Base-by-base conservation (phyloP, 2,329 filamentous ascomycete genomes). In the Fusarium neocosmosporiellum region DNA sequence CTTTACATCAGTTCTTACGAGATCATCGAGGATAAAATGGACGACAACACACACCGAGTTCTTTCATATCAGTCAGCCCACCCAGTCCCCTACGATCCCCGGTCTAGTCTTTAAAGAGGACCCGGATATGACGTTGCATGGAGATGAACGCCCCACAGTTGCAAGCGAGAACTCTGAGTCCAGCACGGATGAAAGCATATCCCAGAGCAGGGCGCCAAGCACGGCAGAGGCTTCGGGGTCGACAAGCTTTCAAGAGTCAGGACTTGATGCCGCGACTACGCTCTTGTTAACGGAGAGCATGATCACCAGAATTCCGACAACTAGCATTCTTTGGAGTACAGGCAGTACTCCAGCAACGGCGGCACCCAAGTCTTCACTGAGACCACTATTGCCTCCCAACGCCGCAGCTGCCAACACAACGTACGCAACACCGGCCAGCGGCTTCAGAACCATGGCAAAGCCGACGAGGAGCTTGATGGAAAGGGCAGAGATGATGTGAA, bases 371-470 rank as follows among this genome's bases (percentile, higher is more conserved):
- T 43, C 60, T 48, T 48, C 33, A 1, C 18, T 65, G 29, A 39
- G 62, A 27, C 59, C 46, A 22, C 24, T 59, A 20, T 48, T 62
- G 3, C 29, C 63, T 18, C 61, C 54, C 20, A 58, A 57, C 16
- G 53, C 66, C 16, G 36, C 22, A 3, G 10, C 29, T 22, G 41
- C 41, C 20, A 75, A 69, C 11, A 39, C 53, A 10, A 68, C 71
- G 18, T 64, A 60, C 43, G 24, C 58, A 14, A 46, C 71, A 11
- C 31, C 60, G 22, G 61, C 58, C 33, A 78, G 67, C 31, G 73
- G 76, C 7, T 80, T 80, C 66, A 70, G 46, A 43, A 80, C 78
- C 11, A 59, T 78, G 29, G 67, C 72, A 4, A 75, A 72, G 43
- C 62, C 62, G 37, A 76, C 74, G 5, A 67, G 34, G 9, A 77